Evolutionary conservation across 371 early-diverging fungal genomes (phyloP).

Genomic region (Encephalitozoon intestinalis): DNA sequence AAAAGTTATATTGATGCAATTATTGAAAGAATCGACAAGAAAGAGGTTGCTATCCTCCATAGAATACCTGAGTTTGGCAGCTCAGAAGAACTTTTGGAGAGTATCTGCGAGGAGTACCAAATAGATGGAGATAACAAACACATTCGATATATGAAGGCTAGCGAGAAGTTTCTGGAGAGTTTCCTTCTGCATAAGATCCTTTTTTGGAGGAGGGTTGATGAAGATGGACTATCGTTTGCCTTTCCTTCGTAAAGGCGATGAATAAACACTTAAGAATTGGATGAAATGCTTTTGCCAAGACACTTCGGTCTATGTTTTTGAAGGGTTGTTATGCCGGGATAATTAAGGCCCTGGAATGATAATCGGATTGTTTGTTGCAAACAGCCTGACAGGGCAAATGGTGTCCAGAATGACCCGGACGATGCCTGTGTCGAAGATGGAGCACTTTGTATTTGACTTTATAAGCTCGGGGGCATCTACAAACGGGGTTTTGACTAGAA

Average conservation of each 20-base stretch:
- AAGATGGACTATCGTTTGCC: neutral
- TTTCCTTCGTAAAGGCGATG: neutral
- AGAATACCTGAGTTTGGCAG: neutral
- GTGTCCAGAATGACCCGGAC: constrained; percentile 8
- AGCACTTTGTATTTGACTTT: constrained; percentile 34
- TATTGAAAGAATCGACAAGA: neutral
- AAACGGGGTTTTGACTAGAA: constrained; percentile 20
- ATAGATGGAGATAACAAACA: neutral
- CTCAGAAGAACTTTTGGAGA: neutral
- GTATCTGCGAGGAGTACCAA: neutral
- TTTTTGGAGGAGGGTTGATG: neutral
- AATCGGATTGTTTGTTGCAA: constrained; percentile 33
- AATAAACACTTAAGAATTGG: neutral
- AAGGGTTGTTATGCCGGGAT: neutral
- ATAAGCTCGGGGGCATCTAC: neutral
- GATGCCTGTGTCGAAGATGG: constrained; percentile 29
- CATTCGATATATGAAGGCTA: neutral
- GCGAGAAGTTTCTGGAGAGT: neutral
- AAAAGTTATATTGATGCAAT: neutral
- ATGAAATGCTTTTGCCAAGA: neutral
- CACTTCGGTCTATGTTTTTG: neutral
- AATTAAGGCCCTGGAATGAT: constrained; percentile 30
- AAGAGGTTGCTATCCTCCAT: neutral
- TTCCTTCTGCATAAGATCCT: neutral
- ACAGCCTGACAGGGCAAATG: constrained; percentile 8